Percentiles rank a stretch among this genome's conserved stretches.
Evolutionary conservation across 1,284 basidiomycete species (phyloP).

Genomic region (Gymnopus androsaceus): DNA sequence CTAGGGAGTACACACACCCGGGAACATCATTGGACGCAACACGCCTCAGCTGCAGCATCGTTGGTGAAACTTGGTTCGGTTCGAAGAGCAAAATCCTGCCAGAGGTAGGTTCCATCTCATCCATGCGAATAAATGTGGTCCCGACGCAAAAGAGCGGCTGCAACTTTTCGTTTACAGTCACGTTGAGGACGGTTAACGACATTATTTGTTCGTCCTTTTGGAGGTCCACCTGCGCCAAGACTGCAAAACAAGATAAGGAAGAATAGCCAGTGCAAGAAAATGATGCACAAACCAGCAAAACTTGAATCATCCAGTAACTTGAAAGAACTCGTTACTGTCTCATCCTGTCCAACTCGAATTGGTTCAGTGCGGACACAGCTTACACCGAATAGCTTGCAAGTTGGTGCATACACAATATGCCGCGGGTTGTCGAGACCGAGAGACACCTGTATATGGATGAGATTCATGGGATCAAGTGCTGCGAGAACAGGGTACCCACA

Average conservation of each 20-base stretch:
- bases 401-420: constrained; percentile 59
- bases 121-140: constrained; percentile 48
- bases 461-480: not conserved
- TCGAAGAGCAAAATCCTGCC: constrained; percentile 62
- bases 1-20: constrained; percentile 67
- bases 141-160: constrained; percentile 62
- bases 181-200: constrained; percentile 47
- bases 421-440: constrained; percentile 70
- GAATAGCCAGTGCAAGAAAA: not conserved
- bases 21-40: constrained; percentile 42
- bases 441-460: constrained; percentile 48
- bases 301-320: constrained; percentile 67
- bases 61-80: constrained; percentile 27
- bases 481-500: constrained; percentile 40
- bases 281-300: constrained; percentile 46
- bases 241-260: constrained; percentile 33
- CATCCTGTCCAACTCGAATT: constrained; percentile 53
- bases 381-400: constrained; percentile 62
- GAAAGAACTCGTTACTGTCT: constrained; percentile 55
- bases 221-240: constrained; percentile 53
- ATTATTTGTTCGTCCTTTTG: constrained; percentile 61
- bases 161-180: constrained; percentile 30
- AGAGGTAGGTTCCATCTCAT: constrained; percentile 57
- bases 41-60: constrained; percentile 34
- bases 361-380: constrained; percentile 57